These are phyloP conservation scores for Cladosporium sp. DNA, from an alignment of 2,329 filamentous ascomycete species.

Conservation along the genomic window DNA sequence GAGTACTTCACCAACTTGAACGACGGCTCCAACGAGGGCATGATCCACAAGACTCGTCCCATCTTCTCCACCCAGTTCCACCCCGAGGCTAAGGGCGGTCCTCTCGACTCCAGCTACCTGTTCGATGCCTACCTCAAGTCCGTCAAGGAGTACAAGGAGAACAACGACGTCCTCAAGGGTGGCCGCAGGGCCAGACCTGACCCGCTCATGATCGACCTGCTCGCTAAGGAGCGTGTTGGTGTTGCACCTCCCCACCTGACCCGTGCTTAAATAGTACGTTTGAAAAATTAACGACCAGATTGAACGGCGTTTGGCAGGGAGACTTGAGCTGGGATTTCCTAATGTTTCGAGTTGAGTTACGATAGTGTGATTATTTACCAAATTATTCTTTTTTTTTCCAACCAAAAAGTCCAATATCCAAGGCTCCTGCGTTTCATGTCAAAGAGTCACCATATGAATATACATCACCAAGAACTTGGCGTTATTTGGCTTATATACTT, in stretches of 20 bases:
- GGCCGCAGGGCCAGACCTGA: slow-evolving; percentile 82
- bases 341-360: neutral
- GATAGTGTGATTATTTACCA: slow-evolving; percentile 1
- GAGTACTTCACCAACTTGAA: slow-evolving; percentile 99
- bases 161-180: slow-evolving; percentile 64
- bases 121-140: slow-evolving; percentile 96
- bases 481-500: too few species aligned
- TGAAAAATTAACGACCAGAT: slow-evolving; percentile 9
- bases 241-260: slow-evolving; percentile 48
- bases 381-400: neutral
- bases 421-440: too few species aligned
- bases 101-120: slow-evolving; percentile 90
- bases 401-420: neutral
- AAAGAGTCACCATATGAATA: too few species aligned
- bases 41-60: slow-evolving; percentile 92
- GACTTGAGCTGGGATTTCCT: neutral
- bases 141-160: slow-evolving; percentile 83
- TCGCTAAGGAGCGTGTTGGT: slow-evolving; percentile 91
- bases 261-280: neutral
- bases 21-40: slow-evolving; percentile 93
- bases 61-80: slow-evolving; percentile 99
- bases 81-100: slow-evolving; percentile 94
- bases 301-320: slow-evolving; percentile 6
- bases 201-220: slow-evolving; percentile 81
- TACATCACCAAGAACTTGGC: too few species aligned